phyloP scores from a whole-genome alignment of 352 stramenopile genomes.

The Chrysophaeum taylorii region DNA sequence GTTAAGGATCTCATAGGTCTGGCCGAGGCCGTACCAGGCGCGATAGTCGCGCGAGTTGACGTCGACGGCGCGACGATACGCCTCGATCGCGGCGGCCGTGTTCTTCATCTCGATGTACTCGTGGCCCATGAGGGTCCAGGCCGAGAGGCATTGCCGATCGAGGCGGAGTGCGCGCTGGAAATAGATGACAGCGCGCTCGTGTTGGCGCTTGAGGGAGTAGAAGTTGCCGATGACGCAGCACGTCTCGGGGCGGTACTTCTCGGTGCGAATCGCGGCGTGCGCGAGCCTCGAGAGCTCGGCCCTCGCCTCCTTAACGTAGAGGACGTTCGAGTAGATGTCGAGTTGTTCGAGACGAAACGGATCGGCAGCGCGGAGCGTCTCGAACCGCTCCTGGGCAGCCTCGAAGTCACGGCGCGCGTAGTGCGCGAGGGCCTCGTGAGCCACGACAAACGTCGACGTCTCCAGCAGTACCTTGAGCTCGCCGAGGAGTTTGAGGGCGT shows the following conservation, averaged over 20 bases:
- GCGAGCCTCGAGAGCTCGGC: conserved; percentile 70
- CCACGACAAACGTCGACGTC: conserved; percentile 14
- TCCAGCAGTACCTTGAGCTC: background rate
- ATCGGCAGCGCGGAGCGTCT: conserved; percentile 44
- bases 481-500: background rate
- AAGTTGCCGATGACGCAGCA: conserved; percentile 92
- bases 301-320: conserved; percentile 72
- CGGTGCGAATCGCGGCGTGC: conserved; percentile 74
- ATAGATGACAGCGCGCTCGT: conserved; percentile 91
- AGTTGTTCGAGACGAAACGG: conserved; percentile 61
- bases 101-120: conserved; percentile 98
- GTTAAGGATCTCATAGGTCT: conserved; percentile 96
- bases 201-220: conserved; percentile 71
- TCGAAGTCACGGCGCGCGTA: conserved; percentile 62
- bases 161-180: conserved; percentile 82
- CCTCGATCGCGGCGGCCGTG: conserved; percentile 86
- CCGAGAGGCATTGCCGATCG: conserved; percentile 81
- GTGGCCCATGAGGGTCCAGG: conserved; percentile 96
- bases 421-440: conserved; percentile 43
- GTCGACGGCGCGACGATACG: conserved; percentile 82
- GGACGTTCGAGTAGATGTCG: conserved; percentile 63
- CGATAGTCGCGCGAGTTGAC: conserved; percentile 86
- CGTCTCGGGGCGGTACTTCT: conserved; percentile 94
- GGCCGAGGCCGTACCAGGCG: conserved; percentile 94
- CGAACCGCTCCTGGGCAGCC: conserved; percentile 50